Evolutionary conservation across 2,329 filamentous ascomycete species (phyloP), one percentile per base, ranked within the genome.

Genomic region (Aspergillus sp.): DNA sequence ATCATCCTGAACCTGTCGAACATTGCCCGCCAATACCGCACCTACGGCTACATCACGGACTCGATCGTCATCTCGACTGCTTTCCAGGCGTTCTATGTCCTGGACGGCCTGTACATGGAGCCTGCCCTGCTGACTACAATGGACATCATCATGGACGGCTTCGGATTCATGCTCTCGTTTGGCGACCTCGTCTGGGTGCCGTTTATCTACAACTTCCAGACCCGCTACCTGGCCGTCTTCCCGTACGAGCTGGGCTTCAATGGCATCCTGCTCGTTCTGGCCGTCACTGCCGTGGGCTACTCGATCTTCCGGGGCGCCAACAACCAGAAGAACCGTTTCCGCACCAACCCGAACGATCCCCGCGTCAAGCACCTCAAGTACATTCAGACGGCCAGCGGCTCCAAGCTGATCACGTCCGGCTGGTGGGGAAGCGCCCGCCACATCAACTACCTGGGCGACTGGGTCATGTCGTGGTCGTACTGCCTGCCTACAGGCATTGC

Each of bases 401-500:
- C 90, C 60, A 90, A 89, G 68, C 85, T 97, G 30, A 84, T 97
- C 65, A 87, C 88, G 3, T 89, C 90, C 0, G 94, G 94, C 58
- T 98, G 94, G 94, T 97, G 94, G 94, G 94, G 94, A 47, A 82
- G 87, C 21, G 90, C 93, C 0, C 87, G 94, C 45, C 94, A 98
- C 78, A 94, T 97, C 83, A 98, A 97, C 81, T 97, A 98, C 78
- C 79, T 96, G 1, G 94, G 93, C 55, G 94, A 98, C 79, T 97
- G 93, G 93, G 83, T 95, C 66, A 93, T 96, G 86, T 87, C 89
- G 8, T 97, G 92, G 91, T 87, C 92, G 0, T 97, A 95, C 78
- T 91, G 88, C 66, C 82, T 97, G 47, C 93, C 94, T 1, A 97
- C 93, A 0, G 91, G 91, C 0, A 75, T 96, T 61, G 90, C 92